Evolutionary conservation across 2,329 filamentous ascomycete species (phyloP).

Genomic region (Aspergillus aculeatinus): DNA sequence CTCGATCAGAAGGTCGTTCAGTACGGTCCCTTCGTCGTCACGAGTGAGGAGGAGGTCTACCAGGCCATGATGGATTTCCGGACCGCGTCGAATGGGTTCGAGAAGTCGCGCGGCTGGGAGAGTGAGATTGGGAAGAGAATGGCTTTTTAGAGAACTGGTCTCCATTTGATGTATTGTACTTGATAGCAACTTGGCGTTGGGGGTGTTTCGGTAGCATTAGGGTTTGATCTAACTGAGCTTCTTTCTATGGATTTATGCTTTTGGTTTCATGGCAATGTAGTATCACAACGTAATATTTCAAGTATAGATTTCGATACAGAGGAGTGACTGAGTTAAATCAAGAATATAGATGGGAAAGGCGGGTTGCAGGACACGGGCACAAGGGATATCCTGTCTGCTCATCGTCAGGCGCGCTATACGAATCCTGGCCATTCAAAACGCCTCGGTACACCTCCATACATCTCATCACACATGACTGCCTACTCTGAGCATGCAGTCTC

Average conservation of each 20-base stretch:
- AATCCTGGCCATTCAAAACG: not conserved
- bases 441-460: not conserved
- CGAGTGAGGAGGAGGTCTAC: constrained; percentile 67
- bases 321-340: not conserved
- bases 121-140: constrained; percentile 84
- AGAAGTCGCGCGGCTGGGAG: constrained; percentile 74
- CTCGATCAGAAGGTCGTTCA: constrained; percentile 78
- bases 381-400: not conserved
- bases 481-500: not conserved
- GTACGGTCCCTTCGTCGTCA: constrained; percentile 83
- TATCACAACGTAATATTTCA: not conserved
- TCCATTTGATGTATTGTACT: not conserved
- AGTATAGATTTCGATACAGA: not conserved
- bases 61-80: constrained; percentile 76
- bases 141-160: constrained; percentile 37
- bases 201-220: not conserved
- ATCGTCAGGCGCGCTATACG: not conserved
- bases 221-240: not conserved
- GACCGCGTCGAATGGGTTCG: constrained; percentile 72
- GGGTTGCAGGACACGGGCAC: not conserved
- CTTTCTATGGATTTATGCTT: not conserved
- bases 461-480: not conserved
- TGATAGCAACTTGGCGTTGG: constrained; percentile 4
- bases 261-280: not conserved
- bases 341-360: not conserved